Conservation (phyloP, 1,139 yeast genomes). For the Protomyces macrosporus region DNA sequence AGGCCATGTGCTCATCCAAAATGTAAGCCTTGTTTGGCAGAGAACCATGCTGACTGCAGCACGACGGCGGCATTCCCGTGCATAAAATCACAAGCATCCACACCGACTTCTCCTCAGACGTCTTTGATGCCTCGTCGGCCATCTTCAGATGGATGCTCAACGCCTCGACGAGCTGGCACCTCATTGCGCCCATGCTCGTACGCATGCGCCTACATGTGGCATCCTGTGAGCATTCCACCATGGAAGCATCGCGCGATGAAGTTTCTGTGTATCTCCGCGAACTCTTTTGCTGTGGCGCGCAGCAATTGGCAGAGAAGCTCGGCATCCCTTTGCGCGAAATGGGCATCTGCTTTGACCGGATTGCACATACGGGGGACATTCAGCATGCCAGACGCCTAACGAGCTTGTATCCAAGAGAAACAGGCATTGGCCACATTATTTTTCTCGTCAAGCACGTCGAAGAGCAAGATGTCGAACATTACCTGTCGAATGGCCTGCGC, state of each 20-base stretch:
- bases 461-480: not conserved
- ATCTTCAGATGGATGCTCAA: constrained; percentile 20
- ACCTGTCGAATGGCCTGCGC: constrained; percentile 12
- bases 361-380: constrained; percentile 1
- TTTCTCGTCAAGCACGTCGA: constrained; percentile 20
- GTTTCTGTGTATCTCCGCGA: constrained; percentile 10
- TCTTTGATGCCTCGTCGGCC: constrained; percentile 4
- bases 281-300: constrained; percentile 21
- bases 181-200: not conserved
- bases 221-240: not conserved
- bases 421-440: constrained; percentile 6
- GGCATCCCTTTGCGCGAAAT: constrained; percentile 4
- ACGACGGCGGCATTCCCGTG: constrained; percentile 14
- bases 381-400: not conserved
- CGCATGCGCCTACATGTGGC: constrained; percentile 1
- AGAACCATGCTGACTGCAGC: not conserved
- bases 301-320: constrained; percentile 10
- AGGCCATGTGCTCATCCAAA: constrained; percentile 15
- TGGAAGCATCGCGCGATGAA: not conserved
- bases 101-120: constrained; percentile 10
- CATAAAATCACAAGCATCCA: constrained; percentile 5
- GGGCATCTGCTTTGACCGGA: constrained; percentile 17
- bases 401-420: not conserved
- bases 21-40: not conserved
- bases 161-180: constrained; percentile 15